Percentiles rank a stretch among this genome's conserved stretches.
phyloP scores from a whole-genome alignment of 441 rosid species.

The Eugenia klotzschiana region DNA sequence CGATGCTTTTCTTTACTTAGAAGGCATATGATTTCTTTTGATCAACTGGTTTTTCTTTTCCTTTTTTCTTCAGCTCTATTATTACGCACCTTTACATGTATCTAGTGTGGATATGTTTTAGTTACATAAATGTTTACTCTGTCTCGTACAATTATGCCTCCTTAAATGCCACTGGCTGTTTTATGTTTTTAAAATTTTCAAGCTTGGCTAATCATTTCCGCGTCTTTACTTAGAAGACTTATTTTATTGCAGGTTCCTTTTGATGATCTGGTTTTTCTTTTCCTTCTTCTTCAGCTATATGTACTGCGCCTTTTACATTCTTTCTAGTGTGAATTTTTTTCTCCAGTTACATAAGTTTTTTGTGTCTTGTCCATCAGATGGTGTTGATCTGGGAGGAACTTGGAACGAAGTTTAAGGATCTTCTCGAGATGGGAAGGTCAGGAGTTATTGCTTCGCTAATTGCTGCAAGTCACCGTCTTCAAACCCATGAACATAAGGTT shows the following conservation, averaged over 20 bases:
- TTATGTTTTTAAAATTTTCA: neutral
- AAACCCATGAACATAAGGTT: constrained; percentile 57
- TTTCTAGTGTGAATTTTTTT: neutral
- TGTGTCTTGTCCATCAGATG: constrained; percentile 36
- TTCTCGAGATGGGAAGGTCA: constrained; percentile 75
- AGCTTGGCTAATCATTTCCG: neutral
- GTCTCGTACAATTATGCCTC: constrained; percentile 25
- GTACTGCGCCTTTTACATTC: neutral
- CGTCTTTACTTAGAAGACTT: neutral
- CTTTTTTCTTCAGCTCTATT: neutral
- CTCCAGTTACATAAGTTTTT: neutral
- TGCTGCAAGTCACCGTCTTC: constrained; percentile 62
- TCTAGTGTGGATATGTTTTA: neutral
- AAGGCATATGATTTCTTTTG: neutral
- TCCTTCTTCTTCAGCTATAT: neutral
- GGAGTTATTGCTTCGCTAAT: constrained; percentile 78
- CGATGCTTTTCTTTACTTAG: neutral
- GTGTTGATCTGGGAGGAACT: constrained; percentile 66
- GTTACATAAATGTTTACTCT: neutral
- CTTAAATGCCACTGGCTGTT: neutral
- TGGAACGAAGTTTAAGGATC: constrained; percentile 60
- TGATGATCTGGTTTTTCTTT: neutral
- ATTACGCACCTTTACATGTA: neutral
- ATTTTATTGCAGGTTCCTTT: neutral
- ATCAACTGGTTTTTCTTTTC: neutral